Conservation (phyloP, 2,329 filamentous ascomycete genomes). For the Paraphoma sp. region DNA sequence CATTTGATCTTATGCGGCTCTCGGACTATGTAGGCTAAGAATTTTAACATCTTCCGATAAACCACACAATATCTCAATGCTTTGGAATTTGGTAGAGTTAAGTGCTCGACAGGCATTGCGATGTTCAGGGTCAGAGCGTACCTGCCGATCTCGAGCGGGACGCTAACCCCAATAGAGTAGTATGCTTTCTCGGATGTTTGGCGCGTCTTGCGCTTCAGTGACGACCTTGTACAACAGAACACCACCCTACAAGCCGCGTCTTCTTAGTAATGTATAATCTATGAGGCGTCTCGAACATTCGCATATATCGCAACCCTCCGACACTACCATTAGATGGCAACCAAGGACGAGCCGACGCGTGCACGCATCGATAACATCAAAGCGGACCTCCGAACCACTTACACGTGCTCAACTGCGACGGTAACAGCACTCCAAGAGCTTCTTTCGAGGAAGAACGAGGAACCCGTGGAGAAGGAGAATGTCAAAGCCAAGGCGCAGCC, state of each 20-base stretch:
- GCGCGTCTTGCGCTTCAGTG: slow-evolving; percentile 12
- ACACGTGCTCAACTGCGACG: slow-evolving; percentile 58
- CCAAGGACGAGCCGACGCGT: slow-evolving; percentile 45
- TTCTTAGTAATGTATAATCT: slow-evolving; percentile 40
- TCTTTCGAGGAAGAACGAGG: slow-evolving; percentile 46
- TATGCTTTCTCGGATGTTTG: slow-evolving; percentile 26
- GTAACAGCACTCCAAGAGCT: slow-evolving; percentile 55
- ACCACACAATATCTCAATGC: too few relatives aligned
- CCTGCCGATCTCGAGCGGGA: neutral
- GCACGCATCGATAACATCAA: slow-evolving; percentile 58
- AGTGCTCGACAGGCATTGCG: too few relatives aligned
- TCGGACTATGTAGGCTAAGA: too few relatives aligned
- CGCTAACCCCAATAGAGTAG: slow-evolving; percentile 22
- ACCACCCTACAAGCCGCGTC: slow-evolving; percentile 13
- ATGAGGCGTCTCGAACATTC: slow-evolving; percentile 16
- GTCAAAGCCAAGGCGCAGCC: slow-evolving; percentile 34
- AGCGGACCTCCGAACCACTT: slow-evolving; percentile 53
- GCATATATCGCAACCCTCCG: neutral
- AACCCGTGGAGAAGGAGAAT: slow-evolving; percentile 42
- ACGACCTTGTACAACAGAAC: slow-evolving; percentile 13
- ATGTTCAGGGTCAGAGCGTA: neutral
- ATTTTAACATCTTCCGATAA: too few relatives aligned
- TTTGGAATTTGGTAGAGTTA: too few relatives aligned
- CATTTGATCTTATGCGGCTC: too few relatives aligned
- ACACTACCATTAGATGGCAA: slow-evolving; percentile 32